phyloP scores from a whole-genome alignment of 192 early-diverging fungal genomes.

The Coemansia sp. region DNA sequence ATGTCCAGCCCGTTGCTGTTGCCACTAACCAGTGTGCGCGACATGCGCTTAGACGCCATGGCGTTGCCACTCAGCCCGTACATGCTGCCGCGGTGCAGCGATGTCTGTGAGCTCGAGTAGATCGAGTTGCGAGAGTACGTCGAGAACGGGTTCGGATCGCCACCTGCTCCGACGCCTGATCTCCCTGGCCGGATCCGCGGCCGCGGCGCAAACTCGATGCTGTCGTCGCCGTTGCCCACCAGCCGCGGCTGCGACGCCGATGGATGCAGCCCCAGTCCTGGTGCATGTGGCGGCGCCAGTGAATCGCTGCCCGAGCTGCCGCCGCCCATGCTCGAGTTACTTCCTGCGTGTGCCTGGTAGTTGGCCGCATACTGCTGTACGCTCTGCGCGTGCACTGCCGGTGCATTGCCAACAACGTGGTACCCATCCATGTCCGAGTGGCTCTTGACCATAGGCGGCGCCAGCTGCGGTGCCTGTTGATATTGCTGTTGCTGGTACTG shows the following conservation, averaged over 20 bases:
- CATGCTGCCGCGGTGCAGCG: constrained; percentile 48
- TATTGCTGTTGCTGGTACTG: not conserved
- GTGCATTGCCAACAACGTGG: constrained; percentile 7
- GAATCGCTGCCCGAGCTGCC: constrained; percentile 24
- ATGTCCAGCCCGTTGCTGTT: constrained; percentile 57
- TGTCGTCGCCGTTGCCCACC: constrained; percentile 8
- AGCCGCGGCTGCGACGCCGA: constrained; percentile 46
- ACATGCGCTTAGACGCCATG: constrained; percentile 46
- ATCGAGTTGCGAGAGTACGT: constrained; percentile 57
- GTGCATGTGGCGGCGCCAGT: constrained; percentile 16
- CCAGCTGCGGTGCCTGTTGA: constrained; percentile 8
- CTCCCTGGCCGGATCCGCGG: constrained; percentile 44
- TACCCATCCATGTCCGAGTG: constrained; percentile 14
- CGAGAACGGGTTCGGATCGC: constrained; percentile 47
- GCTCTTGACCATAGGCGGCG: constrained; percentile 5
- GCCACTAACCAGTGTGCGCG: constrained; percentile 51
- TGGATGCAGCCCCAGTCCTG: constrained; percentile 32
- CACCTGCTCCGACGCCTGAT: constrained; percentile 19
- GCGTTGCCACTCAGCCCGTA: constrained; percentile 30
- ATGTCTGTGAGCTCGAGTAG: constrained; percentile 54
- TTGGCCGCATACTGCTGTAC: constrained; percentile 18
- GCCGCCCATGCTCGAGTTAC: constrained; percentile 34
- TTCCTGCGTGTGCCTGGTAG: constrained; percentile 16
- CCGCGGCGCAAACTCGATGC: constrained; percentile 33
- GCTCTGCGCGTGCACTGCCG: constrained; percentile 5